phyloP scores from a whole-genome alignment of 768 basidiomycete species.

The Agrocybe pediades region DNA sequence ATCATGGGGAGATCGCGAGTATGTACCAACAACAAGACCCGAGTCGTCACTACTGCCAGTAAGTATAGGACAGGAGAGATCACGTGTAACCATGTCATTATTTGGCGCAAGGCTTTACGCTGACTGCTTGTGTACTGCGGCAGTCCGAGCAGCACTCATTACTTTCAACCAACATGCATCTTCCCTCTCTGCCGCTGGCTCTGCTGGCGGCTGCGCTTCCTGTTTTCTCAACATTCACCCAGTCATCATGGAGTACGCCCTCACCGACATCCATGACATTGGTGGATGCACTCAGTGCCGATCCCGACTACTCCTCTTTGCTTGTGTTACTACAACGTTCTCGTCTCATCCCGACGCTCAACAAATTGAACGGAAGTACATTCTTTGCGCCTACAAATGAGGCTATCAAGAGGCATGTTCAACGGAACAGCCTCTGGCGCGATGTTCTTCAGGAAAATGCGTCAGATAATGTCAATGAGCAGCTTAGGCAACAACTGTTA shows the following conservation, averaged over 20 bases:
- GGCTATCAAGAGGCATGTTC: slow-evolving; percentile 63
- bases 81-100: slow-evolving; percentile 21
- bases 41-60: not conserved
- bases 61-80: slow-evolving; percentile 2
- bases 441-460: slow-evolving; percentile 39
- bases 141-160: not conserved
- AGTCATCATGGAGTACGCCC: slow-evolving; percentile 27
- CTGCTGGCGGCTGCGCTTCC: slow-evolving; percentile 31
- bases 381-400: slow-evolving; percentile 96
- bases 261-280: slow-evolving; percentile 54
- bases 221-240: slow-evolving; percentile 29
- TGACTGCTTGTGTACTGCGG: not conserved
- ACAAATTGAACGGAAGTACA: slow-evolving; percentile 79
- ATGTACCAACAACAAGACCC: not conserved
- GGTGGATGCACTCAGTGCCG: slow-evolving; percentile 74
- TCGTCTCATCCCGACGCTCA: slow-evolving; percentile 89
- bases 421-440: slow-evolving; percentile 37
- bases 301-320: slow-evolving; percentile 78
- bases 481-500: slow-evolving; percentile 87
- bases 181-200: slow-evolving; percentile 22
- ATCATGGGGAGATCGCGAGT: slow-evolving; percentile 12
- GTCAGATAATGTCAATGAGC: slow-evolving; percentile 81
- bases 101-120: no score
- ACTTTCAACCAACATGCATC: slow-evolving; percentile 26
- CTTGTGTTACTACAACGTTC: slow-evolving; percentile 79